Evolutionary conservation across 305 asterid genomes (phyloP), one percentile per base, ranked within the genome.

Genomic region (Fraxinus sp.): DNA sequence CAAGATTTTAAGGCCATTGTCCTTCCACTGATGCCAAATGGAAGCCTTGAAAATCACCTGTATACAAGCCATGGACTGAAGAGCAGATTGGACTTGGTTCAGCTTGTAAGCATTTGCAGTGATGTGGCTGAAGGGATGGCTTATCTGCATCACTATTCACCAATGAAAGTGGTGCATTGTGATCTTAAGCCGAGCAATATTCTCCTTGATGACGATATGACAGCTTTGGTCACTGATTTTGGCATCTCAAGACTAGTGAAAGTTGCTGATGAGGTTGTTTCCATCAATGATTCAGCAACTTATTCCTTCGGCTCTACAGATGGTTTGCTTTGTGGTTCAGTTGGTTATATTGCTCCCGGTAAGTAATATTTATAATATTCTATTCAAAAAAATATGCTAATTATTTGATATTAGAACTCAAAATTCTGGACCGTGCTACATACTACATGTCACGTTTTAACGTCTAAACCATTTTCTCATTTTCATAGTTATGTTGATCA

Each of bases 321-420:
- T 43, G 95, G 95, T 7, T 75, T 93, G 73, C 86, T 95, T 16
- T 92, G 96, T 83, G 98, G 98, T 37, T 92, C 98, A 11, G 77
- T 95, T n/a, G 98, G 98, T 46, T 95, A 95, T 83, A 95, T 95
- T 22, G 95, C 98, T 79, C 98, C 98, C 0, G 98, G 98, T 94
- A 77, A 37, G 84, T 82, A 13, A 16, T 4, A 8, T 52, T 52
- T 22, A 16, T 5, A 1, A 16, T 49, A 35, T 5, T 35, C 37
- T 35, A 39, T 39, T 39, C 46, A 26, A 39, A 7, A 7, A 35
- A 35, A 35, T 35, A 35, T 5, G 37, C 37, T 35, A 8, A 39
- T 11, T 5, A 10, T 81, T 52, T 10, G 2, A 52, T 7, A 1
- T n/a, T n/a, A n/a, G 64, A 2, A 14, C 24, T 16, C 64, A 52